A percentile compares a stretch with the other conserved stretches of the same genome.
These are phyloP conservation scores for Phaseolus coccineus DNA, from an alignment of 331 rosid genomes.

Conservation along the genomic window DNA sequence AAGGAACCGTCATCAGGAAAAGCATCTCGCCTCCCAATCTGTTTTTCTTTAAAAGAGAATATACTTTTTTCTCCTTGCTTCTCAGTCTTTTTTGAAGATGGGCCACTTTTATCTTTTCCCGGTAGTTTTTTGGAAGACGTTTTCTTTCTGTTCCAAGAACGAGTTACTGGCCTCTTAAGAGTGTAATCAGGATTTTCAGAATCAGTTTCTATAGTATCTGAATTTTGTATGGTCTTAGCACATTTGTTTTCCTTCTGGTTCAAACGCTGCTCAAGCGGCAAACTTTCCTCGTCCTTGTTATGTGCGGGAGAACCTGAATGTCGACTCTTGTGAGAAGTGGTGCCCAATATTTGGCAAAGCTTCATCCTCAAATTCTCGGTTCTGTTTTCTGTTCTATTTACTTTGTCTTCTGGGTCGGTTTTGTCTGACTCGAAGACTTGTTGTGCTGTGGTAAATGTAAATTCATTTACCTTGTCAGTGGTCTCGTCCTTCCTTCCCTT, in stretches of 20 bases:
- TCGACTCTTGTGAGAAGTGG: conserved; percentile 60
- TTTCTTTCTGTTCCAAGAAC: conserved; percentile 65
- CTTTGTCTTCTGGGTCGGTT: conserved; percentile 51
- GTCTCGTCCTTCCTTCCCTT: conserved; percentile 58
- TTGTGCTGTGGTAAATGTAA: conserved; percentile 57
- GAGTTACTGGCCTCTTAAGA: conserved; percentile 70
- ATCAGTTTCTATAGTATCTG: conserved; percentile 90
- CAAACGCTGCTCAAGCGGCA: conserved; percentile 47
- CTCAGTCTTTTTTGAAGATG: conserved; percentile 48
- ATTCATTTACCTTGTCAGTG: conserved; percentile 55
- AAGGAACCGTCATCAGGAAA: conserved; percentile 53
- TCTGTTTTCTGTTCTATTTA: conserved; percentile 57
- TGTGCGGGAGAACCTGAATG: conserved; percentile 52
- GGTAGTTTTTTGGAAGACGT: conserved; percentile 50
- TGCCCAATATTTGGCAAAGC: conserved; percentile 85
- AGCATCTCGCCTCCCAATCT: conserved; percentile 46
- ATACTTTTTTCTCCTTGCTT: conserved; percentile 56
- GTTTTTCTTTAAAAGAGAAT: conserved; percentile 53
- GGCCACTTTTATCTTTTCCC: conserved; percentile 51
- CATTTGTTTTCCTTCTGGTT: conserved; percentile 50
- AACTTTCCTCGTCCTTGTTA: conserved; percentile 48
- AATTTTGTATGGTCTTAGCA: conserved; percentile 58
- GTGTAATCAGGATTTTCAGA: conserved; percentile 68
- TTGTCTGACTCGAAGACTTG: conserved; percentile 51
- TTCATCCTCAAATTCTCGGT: conserved; percentile 81